Evolutionary conservation across 208 protist species (phyloP).

Genomic region (Ichthyophonus hoferi): DNA sequence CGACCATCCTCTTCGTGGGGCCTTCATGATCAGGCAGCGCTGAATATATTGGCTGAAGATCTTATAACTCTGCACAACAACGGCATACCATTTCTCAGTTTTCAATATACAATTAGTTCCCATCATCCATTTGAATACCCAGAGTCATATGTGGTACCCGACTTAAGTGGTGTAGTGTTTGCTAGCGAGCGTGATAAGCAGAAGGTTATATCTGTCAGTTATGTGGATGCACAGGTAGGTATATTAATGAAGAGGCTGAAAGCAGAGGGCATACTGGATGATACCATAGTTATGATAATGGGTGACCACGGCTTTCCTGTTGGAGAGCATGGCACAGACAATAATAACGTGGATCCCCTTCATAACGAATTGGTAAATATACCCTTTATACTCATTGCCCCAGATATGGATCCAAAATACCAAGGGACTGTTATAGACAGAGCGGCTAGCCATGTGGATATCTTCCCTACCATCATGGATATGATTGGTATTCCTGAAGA

Average conservation of each 20-base stretch:
- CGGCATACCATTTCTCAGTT: background rate
- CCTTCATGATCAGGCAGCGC: background rate
- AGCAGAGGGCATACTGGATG: background rate
- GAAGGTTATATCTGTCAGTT: too few species aligned
- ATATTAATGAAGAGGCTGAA: background rate
- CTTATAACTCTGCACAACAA: background rate
- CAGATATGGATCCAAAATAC: background rate
- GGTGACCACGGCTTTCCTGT: background rate
- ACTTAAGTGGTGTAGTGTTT: too few species aligned
- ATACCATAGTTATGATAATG: background rate
- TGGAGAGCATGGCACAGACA: background rate
- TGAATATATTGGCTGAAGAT: background rate
- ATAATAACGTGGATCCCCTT: background rate
- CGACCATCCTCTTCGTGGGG: background rate
- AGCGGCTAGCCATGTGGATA: background rate
- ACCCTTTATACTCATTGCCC: background rate
- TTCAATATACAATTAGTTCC: background rate
- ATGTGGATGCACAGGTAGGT: background rate
- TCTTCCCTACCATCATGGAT: background rate
- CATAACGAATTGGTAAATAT: background rate
- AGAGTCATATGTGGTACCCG: too few species aligned
- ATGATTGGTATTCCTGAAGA: background rate
- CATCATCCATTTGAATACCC: background rate
- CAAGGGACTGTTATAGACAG: background rate
- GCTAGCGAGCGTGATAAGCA: too few species aligned